These are phyloP conservation scores for Magnaporthales sp. DNA, from an alignment of 2,329 filamentous ascomycete species.

Conservation along the genomic window DNA sequence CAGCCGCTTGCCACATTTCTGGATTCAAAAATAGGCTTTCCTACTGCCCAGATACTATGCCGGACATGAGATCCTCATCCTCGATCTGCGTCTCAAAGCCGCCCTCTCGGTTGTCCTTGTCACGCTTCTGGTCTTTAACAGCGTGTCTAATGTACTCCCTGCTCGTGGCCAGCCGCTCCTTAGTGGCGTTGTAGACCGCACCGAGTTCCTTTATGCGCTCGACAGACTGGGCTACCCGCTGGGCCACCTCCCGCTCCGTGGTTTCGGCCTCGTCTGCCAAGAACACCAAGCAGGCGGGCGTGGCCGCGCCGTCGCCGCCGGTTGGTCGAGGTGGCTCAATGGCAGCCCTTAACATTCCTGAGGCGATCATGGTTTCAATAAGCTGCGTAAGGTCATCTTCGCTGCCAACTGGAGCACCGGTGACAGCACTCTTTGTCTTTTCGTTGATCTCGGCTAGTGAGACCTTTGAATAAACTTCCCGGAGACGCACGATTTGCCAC, in stretches of 20 bases:
- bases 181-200: conserved; percentile 39
- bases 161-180: conserved; percentile 44
- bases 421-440: conserved; percentile 45
- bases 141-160: conserved; percentile 46
- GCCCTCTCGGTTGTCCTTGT: conserved; percentile 27
- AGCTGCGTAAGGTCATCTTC: conserved; percentile 36
- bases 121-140: conserved; percentile 35
- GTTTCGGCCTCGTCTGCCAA: conserved; percentile 30
- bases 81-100: conserved; percentile 36
- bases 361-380: conserved; percentile 45
- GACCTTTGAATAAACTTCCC: conserved; percentile 58
- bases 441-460: conserved; percentile 43
- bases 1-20: not conserved
- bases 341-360: conserved; percentile 42
- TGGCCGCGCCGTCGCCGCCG: conserved; percentile 8
- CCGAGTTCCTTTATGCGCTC: conserved; percentile 34
- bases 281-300: conserved; percentile 42
- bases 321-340: conserved; percentile 32
- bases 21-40: not conserved
- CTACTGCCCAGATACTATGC: conserved; percentile 14
- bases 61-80: conserved; percentile 55
- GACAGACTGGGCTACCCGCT: conserved; percentile 32
- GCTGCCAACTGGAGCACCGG: conserved; percentile 31
- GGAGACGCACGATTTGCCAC: conserved; percentile 66
- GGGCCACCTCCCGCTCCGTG: conserved; percentile 41